Evolutionary conservation across 208 protist genomes (phyloP), one percentile per base, ranked within the genome.

Genomic region (Leishmania gerbilli): DNA sequence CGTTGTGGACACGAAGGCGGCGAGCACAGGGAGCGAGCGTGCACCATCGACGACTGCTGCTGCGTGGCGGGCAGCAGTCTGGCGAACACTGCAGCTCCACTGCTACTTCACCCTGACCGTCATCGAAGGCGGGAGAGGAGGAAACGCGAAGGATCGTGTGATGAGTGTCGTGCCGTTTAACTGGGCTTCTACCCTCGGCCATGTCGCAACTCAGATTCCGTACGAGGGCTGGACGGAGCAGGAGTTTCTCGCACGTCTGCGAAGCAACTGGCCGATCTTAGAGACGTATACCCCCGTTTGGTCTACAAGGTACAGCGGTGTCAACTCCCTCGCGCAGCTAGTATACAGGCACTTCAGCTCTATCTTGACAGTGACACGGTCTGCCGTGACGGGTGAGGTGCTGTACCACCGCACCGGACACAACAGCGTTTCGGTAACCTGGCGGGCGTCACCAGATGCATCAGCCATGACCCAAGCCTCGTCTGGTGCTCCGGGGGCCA

Each of bases 201-300:
- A 27, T 31, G 74, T 93, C 17, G 88, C 91, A 8, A 72, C 71
- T 8, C 0, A 7, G 8, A 77, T 97, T 24, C 94, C 94, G 2
- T 81, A 79, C 53, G 94, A 97, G 72, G 94, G 94, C 11, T 88
- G 90, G 62, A 87, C 86, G 37, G 92, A 97, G 84, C 49, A 31
- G 8, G 84, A 85, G 40, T 76, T 96, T 21, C 42, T 89, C 47
- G 24, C 78, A 15, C 53, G 42, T 49, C 76, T 97, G 56, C 67
- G 60, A 15, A 31, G 76, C 17, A 58, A 74, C 37, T 84, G 81
- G 62, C 56, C 85, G 11, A 58, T 79, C 34, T 76, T 93, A 34
- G 72, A 68, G 55, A 21, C 31, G n/a, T 65, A 74, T 24, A 9
- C 60, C 27, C 64, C 47, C 19, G 11, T 56, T 74, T 89, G 72